phyloP scores from a whole-genome alignment of 2,329 filamentous ascomycete species.

The Calonectria crousiana region DNA sequence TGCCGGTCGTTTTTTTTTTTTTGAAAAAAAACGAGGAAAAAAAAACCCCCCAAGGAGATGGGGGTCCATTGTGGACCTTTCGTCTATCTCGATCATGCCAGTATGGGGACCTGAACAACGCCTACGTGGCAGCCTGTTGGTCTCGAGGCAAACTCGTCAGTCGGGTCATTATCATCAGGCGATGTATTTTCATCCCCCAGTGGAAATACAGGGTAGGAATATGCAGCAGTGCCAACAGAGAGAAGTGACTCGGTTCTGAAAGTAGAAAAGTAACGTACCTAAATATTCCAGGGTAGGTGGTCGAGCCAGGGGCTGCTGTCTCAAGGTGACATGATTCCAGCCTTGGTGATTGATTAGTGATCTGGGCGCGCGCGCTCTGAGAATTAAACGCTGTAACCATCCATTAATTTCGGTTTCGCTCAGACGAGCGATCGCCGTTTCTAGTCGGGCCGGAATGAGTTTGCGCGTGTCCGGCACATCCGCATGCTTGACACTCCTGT shows the following conservation, averaged over 20 bases:
- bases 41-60: too few relatives aligned
- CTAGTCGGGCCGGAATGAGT: conserved; percentile 1
- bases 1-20: neutral
- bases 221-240: neutral
- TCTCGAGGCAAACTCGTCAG: conserved; percentile 4
- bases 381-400: conserved; percentile 6
- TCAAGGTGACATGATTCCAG: conserved; percentile 1
- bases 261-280: conserved; percentile 3
- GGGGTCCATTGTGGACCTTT: conserved; percentile 18
- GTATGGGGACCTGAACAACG: conserved; percentile 13
- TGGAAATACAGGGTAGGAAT: conserved; percentile 10
- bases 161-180: conserved; percentile 3
- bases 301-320: conserved; percentile 2
- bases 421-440: neutral
- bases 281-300: conserved; percentile 4
- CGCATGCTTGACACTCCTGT: neutral
- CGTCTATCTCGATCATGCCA: conserved; percentile 30
- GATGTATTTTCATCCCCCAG: neutral
- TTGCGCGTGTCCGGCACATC: neutral
- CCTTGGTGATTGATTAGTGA: neutral
- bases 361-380: neutral
- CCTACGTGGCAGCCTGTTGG: conserved; percentile 24
- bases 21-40: neutral
- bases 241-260: neutral
- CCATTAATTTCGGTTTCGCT: conserved; percentile 2